Evolutionary conservation across 164 flowering plant species (phyloP).

Genomic region (Umbellularia californica): DNA sequence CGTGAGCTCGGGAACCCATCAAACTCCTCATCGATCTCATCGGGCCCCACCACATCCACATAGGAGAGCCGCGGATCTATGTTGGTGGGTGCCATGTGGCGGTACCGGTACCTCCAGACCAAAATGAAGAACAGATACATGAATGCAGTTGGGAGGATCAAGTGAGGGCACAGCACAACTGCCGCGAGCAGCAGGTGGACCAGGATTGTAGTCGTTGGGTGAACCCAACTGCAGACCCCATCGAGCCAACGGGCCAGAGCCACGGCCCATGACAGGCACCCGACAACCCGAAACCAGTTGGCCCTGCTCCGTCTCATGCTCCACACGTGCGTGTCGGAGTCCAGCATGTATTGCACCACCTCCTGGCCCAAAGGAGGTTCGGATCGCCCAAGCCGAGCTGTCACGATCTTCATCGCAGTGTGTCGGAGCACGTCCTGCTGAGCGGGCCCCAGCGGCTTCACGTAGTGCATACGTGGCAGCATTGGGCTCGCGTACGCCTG

Average conservation of each 20-base stretch:
- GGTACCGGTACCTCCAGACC: slow-evolving; percentile 41
- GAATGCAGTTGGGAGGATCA: slow-evolving; percentile 68
- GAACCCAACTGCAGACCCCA: slow-evolving; percentile 68
- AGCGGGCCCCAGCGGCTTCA: slow-evolving; percentile 59
- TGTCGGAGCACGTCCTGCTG: slow-evolving; percentile 79
- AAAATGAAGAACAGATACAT: slow-evolving; percentile 72
- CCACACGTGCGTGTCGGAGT: slow-evolving; percentile 74
- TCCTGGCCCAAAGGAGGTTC: slow-evolving; percentile 89
- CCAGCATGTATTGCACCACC: slow-evolving; percentile 84
- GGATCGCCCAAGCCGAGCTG: slow-evolving; percentile 67
- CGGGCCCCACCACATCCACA: slow-evolving; percentile 58
- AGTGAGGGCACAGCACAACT: slow-evolving; percentile 57
- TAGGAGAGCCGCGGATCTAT: slow-evolving; percentile 67
- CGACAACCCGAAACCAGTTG: slow-evolving; percentile 75
- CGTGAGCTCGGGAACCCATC: slow-evolving; percentile 70
- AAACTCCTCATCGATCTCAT: slow-evolving; percentile 92
- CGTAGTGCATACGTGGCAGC: slow-evolving; percentile 93
- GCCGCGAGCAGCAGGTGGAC: slow-evolving; percentile 62
- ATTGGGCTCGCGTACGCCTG: slow-evolving; percentile 69
- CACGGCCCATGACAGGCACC: slow-evolving; percentile 50
- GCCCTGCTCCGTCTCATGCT: slow-evolving; percentile 95
- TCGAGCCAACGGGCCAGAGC: slow-evolving; percentile 64
- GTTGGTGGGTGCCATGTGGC: slow-evolving; percentile 33
- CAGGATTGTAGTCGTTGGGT: slow-evolving; percentile 70
- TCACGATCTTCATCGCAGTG: slow-evolving; percentile 70